Base-by-base conservation (phyloP, 345 rosid species). In the Jatropha curcas region DNA sequence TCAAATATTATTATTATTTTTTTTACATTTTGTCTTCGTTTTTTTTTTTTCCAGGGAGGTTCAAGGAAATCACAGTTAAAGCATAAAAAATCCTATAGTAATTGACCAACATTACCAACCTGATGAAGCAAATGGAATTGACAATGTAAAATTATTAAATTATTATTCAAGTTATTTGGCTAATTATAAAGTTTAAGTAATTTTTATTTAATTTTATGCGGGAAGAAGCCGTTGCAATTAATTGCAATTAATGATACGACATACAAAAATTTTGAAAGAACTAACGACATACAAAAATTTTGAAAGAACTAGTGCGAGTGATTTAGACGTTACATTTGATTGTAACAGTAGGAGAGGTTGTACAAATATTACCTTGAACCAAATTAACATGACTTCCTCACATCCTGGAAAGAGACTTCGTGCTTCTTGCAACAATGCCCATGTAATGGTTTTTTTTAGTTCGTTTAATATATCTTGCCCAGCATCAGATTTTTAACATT, bases 21-120 rank as follows among this genome's bases (percentile, higher is more conserved):
- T 24, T 39, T 79, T 28, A 62, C 28, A n/a, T n/a, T n/a, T 37
- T 22, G 16, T 4, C n/a, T n/a, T n/a, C n/a, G n/a, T 1, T 19
- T 1, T 51, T 19, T 3, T 68, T 19, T 30, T 45, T 56, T 50
- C 4, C 51, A 83, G 86, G 73, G 74, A 0, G 89, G 85, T 86
- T 82, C 70, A 75, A 78, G 50, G 59, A 82, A 57, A 83, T 86
- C 10, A 60, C 34, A 41, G 64, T 84, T 74, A 50, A 59, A 63
- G 39, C 2, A 33, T 80, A 14, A 17, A 11, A 35, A 82, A 76
- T 50, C 89, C 89, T 2, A 82, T 86, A 4, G 84, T 86, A 46
- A 80, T 86, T 34, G 80, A 84, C 46, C 86, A 86, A 67, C 68
- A 37, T 16, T 84, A 78, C 65, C 46, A 53, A 31, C 8, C 67